These are phyloP conservation scores for Colletotrichum costaricense DNA, from an alignment of 2,329 filamentous ascomycete genomes.

Conservation along the genomic window DNA sequence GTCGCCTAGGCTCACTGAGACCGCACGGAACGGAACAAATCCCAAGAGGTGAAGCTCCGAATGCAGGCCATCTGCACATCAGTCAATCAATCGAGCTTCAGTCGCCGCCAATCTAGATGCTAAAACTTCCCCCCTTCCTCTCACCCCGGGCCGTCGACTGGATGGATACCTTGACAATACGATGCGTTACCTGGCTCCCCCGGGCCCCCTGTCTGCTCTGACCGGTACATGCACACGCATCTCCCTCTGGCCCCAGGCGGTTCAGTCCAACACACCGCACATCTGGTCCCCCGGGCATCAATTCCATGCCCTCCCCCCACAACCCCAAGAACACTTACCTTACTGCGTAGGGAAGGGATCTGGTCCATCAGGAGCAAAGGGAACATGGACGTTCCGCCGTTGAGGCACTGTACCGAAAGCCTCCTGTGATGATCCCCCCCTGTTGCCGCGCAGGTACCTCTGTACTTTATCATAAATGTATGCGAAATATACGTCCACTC, in stretches of 20 bases:
- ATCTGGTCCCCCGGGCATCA: conserved; percentile 31
- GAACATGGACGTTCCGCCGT: conserved; percentile 25
- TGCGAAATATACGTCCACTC: conserved; percentile 8
- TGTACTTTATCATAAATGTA: conserved; percentile 13
- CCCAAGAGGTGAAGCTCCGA: conserved; percentile 7
- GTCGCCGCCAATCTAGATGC: conserved; percentile 30
- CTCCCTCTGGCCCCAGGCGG: conserved; percentile 23
- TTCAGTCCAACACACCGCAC: conserved; percentile 37
- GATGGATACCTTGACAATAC: conserved; percentile 35
- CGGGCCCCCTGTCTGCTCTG: conserved; percentile 23
- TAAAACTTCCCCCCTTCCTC: conserved; percentile 16
- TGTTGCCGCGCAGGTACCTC: conserved; percentile 27
- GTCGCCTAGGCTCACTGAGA: background rate
- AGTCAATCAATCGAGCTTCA: conserved; percentile 26
- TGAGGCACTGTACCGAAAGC: conserved; percentile 24
- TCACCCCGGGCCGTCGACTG: conserved; percentile 20
- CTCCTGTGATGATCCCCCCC: conserved; percentile 4
- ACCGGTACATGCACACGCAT: conserved; percentile 34
- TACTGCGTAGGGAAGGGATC: conserved; percentile 22
- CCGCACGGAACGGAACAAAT: background rate
- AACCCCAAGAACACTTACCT: conserved; percentile 15
- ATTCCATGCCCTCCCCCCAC: conserved; percentile 11
- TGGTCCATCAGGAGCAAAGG: conserved; percentile 31
- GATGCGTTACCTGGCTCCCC: conserved; percentile 29
- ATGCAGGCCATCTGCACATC: conserved; percentile 27